phyloP scores from a whole-genome alignment of 192 early-diverging fungal genomes.

The Linnemannia schmuckeri region DNA sequence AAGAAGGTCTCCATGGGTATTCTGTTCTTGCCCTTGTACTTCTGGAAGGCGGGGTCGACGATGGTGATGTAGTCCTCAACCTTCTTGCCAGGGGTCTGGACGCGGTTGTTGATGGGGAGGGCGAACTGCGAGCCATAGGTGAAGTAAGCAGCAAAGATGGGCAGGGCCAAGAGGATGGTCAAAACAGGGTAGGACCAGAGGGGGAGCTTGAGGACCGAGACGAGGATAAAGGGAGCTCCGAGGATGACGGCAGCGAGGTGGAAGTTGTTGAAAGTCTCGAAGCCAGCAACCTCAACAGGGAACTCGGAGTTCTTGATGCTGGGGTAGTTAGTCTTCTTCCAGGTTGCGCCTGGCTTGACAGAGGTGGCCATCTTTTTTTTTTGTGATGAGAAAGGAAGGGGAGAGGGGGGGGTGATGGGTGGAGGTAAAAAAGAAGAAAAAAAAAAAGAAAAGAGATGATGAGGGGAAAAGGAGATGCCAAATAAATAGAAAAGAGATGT shows the following conservation, averaged over 20 bases:
- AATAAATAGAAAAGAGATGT: not conserved
- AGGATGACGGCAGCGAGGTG: conserved; percentile 72
- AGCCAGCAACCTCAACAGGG: conserved; percentile 89
- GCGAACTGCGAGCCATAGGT: conserved; percentile 75
- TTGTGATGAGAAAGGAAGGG: not conserved
- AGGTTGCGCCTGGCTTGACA: conserved; percentile 57
- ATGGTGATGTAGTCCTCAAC: conserved; percentile 93
- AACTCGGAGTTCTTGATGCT: conserved; percentile 68
- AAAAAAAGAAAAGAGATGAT: conserved; percentile 2
- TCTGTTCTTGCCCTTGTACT: conserved; percentile 83
- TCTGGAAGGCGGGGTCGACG: conserved; percentile 80
- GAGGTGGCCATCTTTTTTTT: conserved; percentile 45
- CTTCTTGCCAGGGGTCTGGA: conserved; percentile 82
- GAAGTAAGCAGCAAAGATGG: conserved; percentile 81
- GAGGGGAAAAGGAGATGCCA: not conserved
- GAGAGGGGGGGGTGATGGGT: not conserved
- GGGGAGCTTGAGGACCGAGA: conserved; percentile 74
- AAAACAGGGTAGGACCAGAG: conserved; percentile 73
- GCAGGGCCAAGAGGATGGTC: conserved; percentile 72
- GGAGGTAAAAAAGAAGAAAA: not conserved
- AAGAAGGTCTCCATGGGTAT: conserved; percentile 99
- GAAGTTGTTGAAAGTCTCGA: conserved; percentile 83
- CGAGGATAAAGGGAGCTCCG: conserved; percentile 76
- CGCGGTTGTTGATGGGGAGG: conserved; percentile 72
- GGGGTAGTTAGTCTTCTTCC: conserved; percentile 66